phyloP scores from a whole-genome alignment of 805 yeast species.

The Brettanomyces anomalus region DNA sequence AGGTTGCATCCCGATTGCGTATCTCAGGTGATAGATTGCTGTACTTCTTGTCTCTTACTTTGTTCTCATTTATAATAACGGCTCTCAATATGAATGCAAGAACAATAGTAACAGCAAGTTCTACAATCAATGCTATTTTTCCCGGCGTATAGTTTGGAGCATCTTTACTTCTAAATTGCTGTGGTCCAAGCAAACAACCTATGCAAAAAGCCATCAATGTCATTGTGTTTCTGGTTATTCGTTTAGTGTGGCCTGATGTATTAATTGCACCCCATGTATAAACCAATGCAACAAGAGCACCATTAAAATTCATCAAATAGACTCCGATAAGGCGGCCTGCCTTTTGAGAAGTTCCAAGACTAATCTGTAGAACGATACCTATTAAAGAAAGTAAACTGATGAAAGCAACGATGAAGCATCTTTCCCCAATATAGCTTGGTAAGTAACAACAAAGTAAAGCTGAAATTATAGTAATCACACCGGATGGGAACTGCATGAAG shows the following conservation, averaged over 20 bases:
- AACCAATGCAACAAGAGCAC: conserved; percentile 18
- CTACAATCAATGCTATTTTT: conserved; percentile 41
- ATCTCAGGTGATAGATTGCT: conserved; percentile 18
- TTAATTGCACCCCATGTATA: conserved; percentile 22
- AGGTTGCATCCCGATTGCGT: conserved; percentile 15
- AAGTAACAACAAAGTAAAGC: conserved; percentile 15
- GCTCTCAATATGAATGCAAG: conserved; percentile 14
- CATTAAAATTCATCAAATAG: conserved; percentile 11
- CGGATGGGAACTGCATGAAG: conserved; percentile 26
- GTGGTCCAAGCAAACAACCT: conserved; percentile 65
- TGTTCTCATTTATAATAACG: conserved; percentile 26
- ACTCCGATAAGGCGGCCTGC: conserved; percentile 21
- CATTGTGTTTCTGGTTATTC: conserved; percentile 45
- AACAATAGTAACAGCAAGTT: conserved; percentile 24
- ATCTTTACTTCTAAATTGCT: conserved; percentile 47
- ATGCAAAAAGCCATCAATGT: conserved; percentile 53
- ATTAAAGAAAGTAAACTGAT: conserved; percentile 24
- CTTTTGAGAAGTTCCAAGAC: conserved; percentile 5
- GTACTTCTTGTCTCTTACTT: conserved; percentile 29
- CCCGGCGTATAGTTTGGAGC: conserved; percentile 51
- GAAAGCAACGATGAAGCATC: conserved; percentile 15
- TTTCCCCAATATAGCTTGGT: conserved; percentile 17
- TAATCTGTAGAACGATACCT: no score
- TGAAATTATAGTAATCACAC: conserved; percentile 27
- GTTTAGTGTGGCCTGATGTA: conserved; percentile 65